These are phyloP conservation scores for Dactylis glomerata DNA, from an alignment of 176 grass and related monocot species.

Conservation along the genomic window DNA sequence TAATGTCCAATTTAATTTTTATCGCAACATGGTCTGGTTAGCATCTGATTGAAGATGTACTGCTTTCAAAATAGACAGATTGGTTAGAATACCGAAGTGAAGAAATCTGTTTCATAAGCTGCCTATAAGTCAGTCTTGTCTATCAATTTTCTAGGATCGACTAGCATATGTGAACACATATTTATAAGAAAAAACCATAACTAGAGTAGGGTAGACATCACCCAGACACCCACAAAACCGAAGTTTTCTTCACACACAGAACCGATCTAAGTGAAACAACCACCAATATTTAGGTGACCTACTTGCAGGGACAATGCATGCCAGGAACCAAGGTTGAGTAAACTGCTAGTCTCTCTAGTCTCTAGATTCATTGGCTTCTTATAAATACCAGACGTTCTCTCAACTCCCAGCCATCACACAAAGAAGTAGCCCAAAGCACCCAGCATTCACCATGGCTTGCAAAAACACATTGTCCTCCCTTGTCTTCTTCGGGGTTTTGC, in stretches of 20 bases:
- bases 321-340: not conserved
- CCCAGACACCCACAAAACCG: not conserved
- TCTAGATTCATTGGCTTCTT: not conserved
- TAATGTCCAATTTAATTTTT: no score
- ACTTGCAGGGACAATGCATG: not conserved
- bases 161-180: no score
- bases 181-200: no score
- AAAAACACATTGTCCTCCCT: not conserved
- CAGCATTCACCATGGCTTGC: not conserved
- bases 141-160: no score
- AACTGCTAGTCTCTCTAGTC: not conserved
- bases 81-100: no score
- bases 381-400: not conserved
- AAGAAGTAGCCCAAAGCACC: not conserved
- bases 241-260: not conserved
- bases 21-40: no score
- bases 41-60: no score
- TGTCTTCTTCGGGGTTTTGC: conserved; percentile 9
- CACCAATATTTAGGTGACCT: not conserved
- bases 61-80: no score
- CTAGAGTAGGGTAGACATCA: not conserved
- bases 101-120: no score
- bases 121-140: no score
- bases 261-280: not conserved
- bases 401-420: not conserved